These are phyloP conservation scores for Paramecium sonneborni DNA, from an alignment of 73 alveolate genomes.

Conservation along the genomic window DNA sequence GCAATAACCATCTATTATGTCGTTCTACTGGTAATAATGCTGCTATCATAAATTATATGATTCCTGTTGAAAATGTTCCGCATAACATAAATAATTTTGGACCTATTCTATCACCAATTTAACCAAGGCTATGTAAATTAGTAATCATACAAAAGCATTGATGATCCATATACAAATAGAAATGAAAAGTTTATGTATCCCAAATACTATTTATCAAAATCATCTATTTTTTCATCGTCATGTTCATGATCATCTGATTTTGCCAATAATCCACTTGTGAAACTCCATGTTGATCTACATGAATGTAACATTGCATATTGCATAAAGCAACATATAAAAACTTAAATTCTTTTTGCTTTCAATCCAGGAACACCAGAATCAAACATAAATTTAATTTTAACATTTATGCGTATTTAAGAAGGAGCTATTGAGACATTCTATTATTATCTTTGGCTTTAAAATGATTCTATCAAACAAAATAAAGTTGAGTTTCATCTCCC, in stretches of 20 bases:
- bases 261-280: neutral
- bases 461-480: neutral
- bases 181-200: conserved; percentile 29
- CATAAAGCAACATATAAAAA: neutral
- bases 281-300: conserved; percentile 55
- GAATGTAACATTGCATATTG: conserved; percentile 40
- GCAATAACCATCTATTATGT: neutral
- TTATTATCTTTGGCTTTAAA: conserved; percentile 2
- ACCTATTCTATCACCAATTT: conserved; percentile 43
- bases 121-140: neutral
- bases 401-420: neutral
- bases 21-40: neutral
- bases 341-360: neutral
- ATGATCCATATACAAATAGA: conserved; percentile 13
- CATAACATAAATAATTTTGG: neutral
- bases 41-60: neutral
- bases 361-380: conserved; percentile 2
- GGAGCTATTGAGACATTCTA: conserved; percentile 47
- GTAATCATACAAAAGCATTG: neutral
- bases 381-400: conserved; percentile 2
- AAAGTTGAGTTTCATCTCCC: conserved; percentile 37
- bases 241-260: neutral
- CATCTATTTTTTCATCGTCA: conserved; percentile 12
- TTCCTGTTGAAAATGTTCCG: conserved; percentile 45
- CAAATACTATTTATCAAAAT: neutral